Evolutionary conservation across 371 early-diverging fungal genomes (phyloP).

Genomic region (Rhizopus microsporus): DNA sequence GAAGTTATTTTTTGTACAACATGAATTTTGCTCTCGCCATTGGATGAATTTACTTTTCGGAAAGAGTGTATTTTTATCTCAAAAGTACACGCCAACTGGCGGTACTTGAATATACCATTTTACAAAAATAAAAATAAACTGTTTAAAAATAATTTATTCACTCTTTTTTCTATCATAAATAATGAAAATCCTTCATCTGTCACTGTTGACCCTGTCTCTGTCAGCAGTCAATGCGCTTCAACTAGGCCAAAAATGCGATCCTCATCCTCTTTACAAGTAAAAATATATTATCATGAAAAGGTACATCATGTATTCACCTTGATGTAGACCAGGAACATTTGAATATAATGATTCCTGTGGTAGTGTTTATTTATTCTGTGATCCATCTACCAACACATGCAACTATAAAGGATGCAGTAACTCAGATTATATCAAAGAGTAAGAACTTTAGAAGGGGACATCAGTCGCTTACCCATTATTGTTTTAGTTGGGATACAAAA

Average conservation of each 20-base stretch:
- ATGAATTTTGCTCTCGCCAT: no score
- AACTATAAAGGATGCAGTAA: conserved; percentile 47
- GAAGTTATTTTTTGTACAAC: background rate
- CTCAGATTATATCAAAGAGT: conserved; percentile 45
- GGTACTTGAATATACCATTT: no score
- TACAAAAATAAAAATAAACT: no score
- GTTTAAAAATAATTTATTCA: no score
- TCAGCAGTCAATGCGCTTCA: conserved; percentile 16
- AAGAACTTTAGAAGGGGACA: conserved; percentile 4
- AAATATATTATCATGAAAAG: background rate
- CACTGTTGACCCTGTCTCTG: background rate
- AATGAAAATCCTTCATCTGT: background rate
- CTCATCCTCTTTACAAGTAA: conserved; percentile 39
- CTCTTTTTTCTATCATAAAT: background rate
- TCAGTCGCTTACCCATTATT: no score
- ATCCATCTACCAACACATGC: conserved; percentile 32
- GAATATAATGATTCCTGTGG: conserved; percentile 43
- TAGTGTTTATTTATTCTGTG: conserved; percentile 42
- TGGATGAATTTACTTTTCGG: no score
- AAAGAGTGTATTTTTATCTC: no score
- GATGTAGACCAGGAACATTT: conserved; percentile 26
- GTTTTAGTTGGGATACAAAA: conserved; percentile 33
- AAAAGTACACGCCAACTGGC: no score
- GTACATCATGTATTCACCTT: background rate
- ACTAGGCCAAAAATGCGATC: conserved; percentile 36